A percentile compares a stretch with the other conserved stretches of the same genome.
Conservation (phyloP, 257 asterid genomes). For the Scutellaria galericulata region DNA sequence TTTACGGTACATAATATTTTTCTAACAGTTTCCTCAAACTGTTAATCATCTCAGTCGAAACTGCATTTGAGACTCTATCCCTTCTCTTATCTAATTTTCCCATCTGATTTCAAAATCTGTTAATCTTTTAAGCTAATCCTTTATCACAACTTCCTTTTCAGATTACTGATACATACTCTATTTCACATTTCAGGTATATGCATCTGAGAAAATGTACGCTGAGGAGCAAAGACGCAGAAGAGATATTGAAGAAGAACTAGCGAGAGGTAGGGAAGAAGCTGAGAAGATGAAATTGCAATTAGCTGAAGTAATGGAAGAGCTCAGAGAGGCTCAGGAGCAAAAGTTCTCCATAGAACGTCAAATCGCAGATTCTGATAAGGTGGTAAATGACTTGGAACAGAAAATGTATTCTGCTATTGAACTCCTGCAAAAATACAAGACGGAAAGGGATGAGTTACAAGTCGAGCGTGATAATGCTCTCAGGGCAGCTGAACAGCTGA, state of each 20-base stretch:
- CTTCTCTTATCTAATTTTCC: not conserved
- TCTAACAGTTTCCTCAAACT: constrained; percentile 7
- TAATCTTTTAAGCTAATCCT: constrained; percentile 1
- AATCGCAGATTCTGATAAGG: constrained; percentile 58
- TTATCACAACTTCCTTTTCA: constrained; percentile 15
- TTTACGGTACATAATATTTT: not conserved
- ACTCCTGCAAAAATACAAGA: constrained; percentile 76
- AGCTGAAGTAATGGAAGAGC: constrained; percentile 50
- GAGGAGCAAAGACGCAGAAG: constrained; percentile 64
- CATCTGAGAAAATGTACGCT: constrained; percentile 54
- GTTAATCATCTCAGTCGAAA: not conserved
- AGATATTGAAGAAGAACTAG: constrained; percentile 73
- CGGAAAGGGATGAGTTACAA: constrained; percentile 76
- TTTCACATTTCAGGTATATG: constrained; percentile 56
- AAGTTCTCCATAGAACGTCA: constrained; percentile 59
- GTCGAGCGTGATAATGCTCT: constrained; percentile 72
- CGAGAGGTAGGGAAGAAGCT: constrained; percentile 59
- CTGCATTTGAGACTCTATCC: constrained; percentile 2
- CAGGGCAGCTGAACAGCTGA: constrained; percentile 63
- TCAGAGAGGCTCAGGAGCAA: constrained; percentile 58
- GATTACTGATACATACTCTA: constrained; percentile 6
- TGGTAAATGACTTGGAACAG: constrained; percentile 72
- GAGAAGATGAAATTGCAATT: constrained; percentile 55
- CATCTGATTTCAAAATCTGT: not conserved
- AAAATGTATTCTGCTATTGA: constrained; percentile 79